Base-by-base conservation (phyloP, 768 basidiomycete species). In the Guyanaporus albipodus region DNA sequence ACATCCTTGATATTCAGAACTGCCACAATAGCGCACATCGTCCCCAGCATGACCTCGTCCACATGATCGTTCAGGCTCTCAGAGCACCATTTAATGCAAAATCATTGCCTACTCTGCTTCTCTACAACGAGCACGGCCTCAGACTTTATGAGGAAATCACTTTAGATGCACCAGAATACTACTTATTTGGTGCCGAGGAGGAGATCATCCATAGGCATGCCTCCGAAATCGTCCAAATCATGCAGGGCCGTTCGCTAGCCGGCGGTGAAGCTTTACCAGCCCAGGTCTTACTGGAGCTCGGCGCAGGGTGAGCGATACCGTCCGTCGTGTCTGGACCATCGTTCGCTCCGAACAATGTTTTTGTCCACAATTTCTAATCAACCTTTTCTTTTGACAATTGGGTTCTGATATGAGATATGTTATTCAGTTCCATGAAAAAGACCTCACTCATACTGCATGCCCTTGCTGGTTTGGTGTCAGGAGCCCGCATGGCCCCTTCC, bases 101-200 rank as follows among this genome's bases (percentile, higher is more conserved):
- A 63, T 70, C 74, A 22, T 66, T 96, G 18, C 91, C 93, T 7
- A 93, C 91, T 0, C 69, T 90, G 64, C 74, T 93, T 10, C 73
- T 96, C 9, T 97, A 98, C 68, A 82, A 92, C 54, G 87, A 94
- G 59, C 74, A 71, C 18, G 96, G 96, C 0, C 73, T 99, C 44
- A 76, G 81, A 65, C 73, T 93, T 14, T 95, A 92, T 70, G 92
- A 94, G 68, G 74, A 79, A 31, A 87, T 94, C 39, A 92, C 91
- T 2, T 85, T 84, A 8, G 70, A 80, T 23, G 85, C 76, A 1
- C 73, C 77, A 10, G 87, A 91, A 58, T 99, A 99, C 63, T 98
- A 98, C 62, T 74, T 93, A 28, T 99, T 94, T 65, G 68, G 73
- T 4, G 89, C 90, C 0, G 96, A 98, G 67, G 85, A 95, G 60